Base-by-base conservation (phyloP, 148 eudicot genomes). In the Oxyria digyna region DNA sequence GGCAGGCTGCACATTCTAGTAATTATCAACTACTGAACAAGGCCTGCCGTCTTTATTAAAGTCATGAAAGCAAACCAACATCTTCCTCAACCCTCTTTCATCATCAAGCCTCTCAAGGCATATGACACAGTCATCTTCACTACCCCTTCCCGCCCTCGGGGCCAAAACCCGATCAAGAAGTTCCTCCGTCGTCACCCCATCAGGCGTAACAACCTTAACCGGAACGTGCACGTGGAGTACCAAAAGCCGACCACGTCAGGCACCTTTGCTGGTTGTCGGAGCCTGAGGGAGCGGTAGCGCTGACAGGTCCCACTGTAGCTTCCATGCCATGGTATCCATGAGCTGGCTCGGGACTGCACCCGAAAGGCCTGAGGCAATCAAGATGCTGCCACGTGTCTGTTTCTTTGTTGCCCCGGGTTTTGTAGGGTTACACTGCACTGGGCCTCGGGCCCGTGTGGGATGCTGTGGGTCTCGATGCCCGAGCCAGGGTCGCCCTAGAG, bases 191-290 rank as follows among this genome's bases (percentile, higher is more conserved):
- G 65, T 59, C 37, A 59, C 65, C 18, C 37, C 38, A 1, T 59
- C 65, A 0, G 65, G 65, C 7, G 65, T 59, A 4, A 59, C 65
- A 6, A 59, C 65, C 65, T 59, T 59, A 14, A 59, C 65, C 3
- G 38, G 38, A 27, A 59, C 65, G 38, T 59, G 65, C 20, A 59
- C 65, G 20, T 59, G 65, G 37, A 59, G 18, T 9, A 59, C 65
- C 35, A 59, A 2, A 2, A 59, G 37, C 35, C 65, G 27, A 1
- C 41, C 41, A 8, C n/a, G n/a, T n/a, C n/a, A n/a, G n/a, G n/a
- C n/a, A n/a, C 41, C 41, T 10, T 38, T 38, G 41, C 9, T 38
- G 41, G 41, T 38, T n/a, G n/a, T n/a, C n/a, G n/a, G n/a, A n/a
- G 15, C 31, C 65, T 18, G 65, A 1, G 65, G 65, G 17, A 59